Evolutionary conservation across 495 filamentous ascomycete species (phyloP), one percentile per base, ranked within the genome.

Genomic region (Amphirosellinia nigrospora): DNA sequence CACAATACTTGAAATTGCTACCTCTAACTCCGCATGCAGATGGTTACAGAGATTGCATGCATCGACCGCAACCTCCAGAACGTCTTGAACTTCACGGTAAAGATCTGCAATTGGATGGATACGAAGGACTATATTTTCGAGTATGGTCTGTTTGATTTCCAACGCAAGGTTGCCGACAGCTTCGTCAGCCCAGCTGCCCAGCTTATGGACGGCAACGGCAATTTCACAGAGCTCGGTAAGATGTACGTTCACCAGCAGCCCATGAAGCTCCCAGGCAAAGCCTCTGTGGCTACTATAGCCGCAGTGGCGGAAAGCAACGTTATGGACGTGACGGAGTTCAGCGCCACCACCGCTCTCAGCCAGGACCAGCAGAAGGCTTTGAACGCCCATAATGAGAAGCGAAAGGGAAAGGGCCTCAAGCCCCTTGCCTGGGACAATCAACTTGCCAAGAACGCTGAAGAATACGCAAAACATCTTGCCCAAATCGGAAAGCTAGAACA

Each of bases 131-230:
- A 78, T 76, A 64, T 85, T 7, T 79, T 75, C 58, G 82, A 85
- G 68, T 85, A 85, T 70, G 79, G 78, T 3, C 81, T 83, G 23
- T 85, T 84, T 66, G 83, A 82, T 19, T 84, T 82, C 69, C 82
- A 82, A 75, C 69, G 75, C 34, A 74, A 82, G 26, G 68, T 76
- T 30, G 81, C 82, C 39, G 82, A 85, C 64, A 68, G 67, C 48
- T 85, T 83, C 68, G 82, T 85, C 32, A 84, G 83, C 71, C 81
- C 81, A 0, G 78, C 71, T 23, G 83, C 82, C 36, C 82, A 83
- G 74, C 76, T 85, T 66, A 85, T 85, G 82, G 79, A 83, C 39
- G 46, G 65, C 4, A 77, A 84, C 60, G 82, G 82, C 41, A 73
- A 70, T 46, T 81, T 85, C 41, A 84, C 76, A 21, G 70, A 73